Base-by-base conservation (phyloP, 1,284 basidiomycete genomes). In the Marasmius oreades region DNA sequence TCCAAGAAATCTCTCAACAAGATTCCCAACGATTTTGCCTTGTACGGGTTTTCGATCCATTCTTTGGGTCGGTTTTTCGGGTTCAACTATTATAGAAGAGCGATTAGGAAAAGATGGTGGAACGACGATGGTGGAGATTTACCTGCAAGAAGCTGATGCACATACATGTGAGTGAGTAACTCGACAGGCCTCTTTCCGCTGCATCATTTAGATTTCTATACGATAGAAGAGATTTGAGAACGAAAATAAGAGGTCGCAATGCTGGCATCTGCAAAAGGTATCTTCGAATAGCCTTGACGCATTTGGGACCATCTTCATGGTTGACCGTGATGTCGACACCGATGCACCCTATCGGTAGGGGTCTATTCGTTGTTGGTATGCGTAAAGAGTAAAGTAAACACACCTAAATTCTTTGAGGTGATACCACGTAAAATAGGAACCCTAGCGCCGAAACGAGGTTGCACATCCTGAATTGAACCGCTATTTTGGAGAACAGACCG, bases 91-190 rank as follows among this genome's bases (percentile, higher is more conserved):
- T n/a, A 23, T 51, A 7, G n/a, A 16, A 23, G 14, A 22, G 45
- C 7, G 33, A 11, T 47, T 6, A 16, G 16, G 14, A n/a, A 2
- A 37, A 24, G 26, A 12, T 18, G 33, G 10, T 12, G 12, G 26
- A 2, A 42, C 42, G 22, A 31, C 18, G 18, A 23, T 31, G 23
- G 76, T 2, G 5, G n/a, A 7, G 14, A 42, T 42, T 5, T 20
- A 87, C 85, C 73, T 93, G 88, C 6, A 94, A 72, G 65, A 93
- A 92, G 60, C 77, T 85, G 60, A 92, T 82, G 48, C 84, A 84
- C 66, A 92, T 73, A 62, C 84, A 85, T 43, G 86, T 86, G 53
- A 89, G 76, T 8, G 82, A 81, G 71, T 92, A 93, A 69, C 86
- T 88, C 22, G 90, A 86, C 8, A 93, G 67, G 0, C 90, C 90